Evolutionary conservation across 176 grass and related monocot species (phyloP).

Genomic region (Guadua angustifolia): DNA sequence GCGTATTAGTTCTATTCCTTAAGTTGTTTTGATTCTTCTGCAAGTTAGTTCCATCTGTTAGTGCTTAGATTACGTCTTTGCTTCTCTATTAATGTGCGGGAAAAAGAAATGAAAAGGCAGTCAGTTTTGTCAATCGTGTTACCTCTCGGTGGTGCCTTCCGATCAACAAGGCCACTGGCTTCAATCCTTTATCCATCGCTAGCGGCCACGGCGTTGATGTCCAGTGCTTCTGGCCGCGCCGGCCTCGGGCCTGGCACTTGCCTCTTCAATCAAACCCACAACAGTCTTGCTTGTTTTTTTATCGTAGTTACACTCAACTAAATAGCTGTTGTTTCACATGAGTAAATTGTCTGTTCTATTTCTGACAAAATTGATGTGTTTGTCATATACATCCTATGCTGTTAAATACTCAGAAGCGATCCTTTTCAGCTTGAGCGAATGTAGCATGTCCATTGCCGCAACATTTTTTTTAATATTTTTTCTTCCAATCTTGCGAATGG

Average conservation of each 20-base stretch:
- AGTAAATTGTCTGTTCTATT: background rate
- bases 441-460: background rate
- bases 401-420: background rate
- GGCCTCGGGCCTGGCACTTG: no score
- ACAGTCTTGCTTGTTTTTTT: background rate
- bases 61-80: no score
- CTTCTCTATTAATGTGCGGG: rapidly evolving
- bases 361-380: slow-evolving; percentile 28
- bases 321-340: slow-evolving; percentile 22
- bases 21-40: no score
- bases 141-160: no score
- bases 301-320: slow-evolving; percentile 11
- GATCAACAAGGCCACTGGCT: no score
- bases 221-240: no score
- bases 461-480: slow-evolving; percentile 6
- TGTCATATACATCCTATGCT: slow-evolving; percentile 16
- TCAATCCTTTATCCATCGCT: rapidly evolving
- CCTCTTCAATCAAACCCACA: no score
- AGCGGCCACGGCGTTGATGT: no score
- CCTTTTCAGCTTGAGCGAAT: slow-evolving; percentile 23
- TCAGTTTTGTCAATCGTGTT: no score
- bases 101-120: no score
- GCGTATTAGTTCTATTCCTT: no score
- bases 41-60: no score
- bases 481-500: slow-evolving; percentile 6